Base-by-base conservation (phyloP, 805 yeast genomes). In the Kodamaea nitidulidarum region DNA sequence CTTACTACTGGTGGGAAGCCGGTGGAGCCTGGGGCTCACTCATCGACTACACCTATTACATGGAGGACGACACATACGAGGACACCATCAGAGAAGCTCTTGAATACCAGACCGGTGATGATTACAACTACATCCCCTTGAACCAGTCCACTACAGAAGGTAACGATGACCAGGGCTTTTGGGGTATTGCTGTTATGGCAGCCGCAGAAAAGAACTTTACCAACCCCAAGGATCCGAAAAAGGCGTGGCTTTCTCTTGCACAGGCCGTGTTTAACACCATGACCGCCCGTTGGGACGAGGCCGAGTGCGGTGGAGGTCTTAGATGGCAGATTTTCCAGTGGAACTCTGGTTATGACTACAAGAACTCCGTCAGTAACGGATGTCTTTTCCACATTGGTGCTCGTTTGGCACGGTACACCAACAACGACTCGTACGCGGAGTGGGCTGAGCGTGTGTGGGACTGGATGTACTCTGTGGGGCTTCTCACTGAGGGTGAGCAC, bases 1-100 rank as follows among this genome's bases (percentile, higher is more conserved):
- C 98, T 0, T 90, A 91, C 71, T 91, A 91, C 71, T 91, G 98
- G 98, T 90, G 97, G 97, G 88, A 88, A 65, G 95, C 97, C 7
- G 98, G 98, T 49, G 95, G 90, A 44, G 96, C 91, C 2, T 88
- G 88, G 86, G 95, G 96, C 7, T 71, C 84, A 14, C 67, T 91
- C 73, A 55, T 91, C 32, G 96, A 88, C 58, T 83, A 84, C 61
- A 73, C 87, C 65, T 80, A 58, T 49, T 81, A 71, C 56, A 77
- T 86, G 58, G 75, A 81, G 27, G 84, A 90, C 58, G 75, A 73
- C 46, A 77, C 90, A 1, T 85, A 78, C 51, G 82, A 74, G 32
- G 69, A 71, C 9, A 41, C 73, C 26, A 72, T 87, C 39, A 71
- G 75, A 51, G 66, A 72, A 26, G 84, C 95, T 2, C 58, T 91